Evolutionary conservation across 106 monocot species (phyloP), one percentile per base, ranked within the genome.

Genomic region (Acorus gramineus): DNA sequence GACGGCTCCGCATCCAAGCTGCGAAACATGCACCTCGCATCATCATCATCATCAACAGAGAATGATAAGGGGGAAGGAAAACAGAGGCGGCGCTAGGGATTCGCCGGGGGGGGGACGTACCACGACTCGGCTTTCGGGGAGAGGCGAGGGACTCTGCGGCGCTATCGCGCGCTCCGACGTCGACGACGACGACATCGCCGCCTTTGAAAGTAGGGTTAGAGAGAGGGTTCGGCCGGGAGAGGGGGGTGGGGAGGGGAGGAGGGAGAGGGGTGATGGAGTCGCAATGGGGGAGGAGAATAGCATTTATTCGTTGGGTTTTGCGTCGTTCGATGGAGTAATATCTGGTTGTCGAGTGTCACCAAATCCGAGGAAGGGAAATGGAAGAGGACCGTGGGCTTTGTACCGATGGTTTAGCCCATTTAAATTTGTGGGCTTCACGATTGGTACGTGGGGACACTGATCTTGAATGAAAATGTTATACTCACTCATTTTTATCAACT

Each of bases 1-100:
- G 45, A 82, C 71, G 2, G 73, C 82, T 9, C 95, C 95, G 53
- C 90, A 91, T 6, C 95, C 95, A 60, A 96, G 55, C 95, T 95
- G 73, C n/a, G n/a, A 49, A 55, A 53, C 12, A 45, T 14, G 11
- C 59, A 13, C 51, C 42, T 14, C 11, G 49, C 10, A 44, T 48
- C 4, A 63, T 10, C 44, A 44, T 11, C 51, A 72, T 46, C 7
- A 5, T 45, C 46, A 52, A 66, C 5, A 11, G 8, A 43, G 48
- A 66, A 50, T 50, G 49, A 50, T 9, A 54, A 60, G 52, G 47
- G 0, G 8, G n/a, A 57, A 14, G 69, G 55, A 46, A 12, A 7
- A 3, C 8, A 63, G 46, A 14, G 47, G n/a, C 65, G 6, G 50
- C 28, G 28, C 28, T 28, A 28, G 28, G 28, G 28, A 28, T 28